phyloP scores from a whole-genome alignment of 108 stramenopile genomes.

The Nitzschia sp. region DNA sequence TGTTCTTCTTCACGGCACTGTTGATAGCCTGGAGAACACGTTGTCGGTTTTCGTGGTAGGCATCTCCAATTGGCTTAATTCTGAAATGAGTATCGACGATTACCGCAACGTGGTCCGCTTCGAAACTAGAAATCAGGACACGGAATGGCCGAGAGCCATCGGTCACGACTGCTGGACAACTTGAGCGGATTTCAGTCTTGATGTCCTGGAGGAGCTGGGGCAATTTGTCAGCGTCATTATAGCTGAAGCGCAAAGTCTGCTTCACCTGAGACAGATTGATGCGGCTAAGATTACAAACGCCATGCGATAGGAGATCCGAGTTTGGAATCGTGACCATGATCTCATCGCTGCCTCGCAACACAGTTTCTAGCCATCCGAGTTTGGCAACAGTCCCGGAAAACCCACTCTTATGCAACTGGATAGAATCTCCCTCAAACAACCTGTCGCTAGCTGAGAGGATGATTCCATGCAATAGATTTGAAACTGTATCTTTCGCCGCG shows the following conservation, averaged over 20 bases:
- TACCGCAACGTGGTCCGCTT: slow-evolving; percentile 57
- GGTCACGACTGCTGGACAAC: slow-evolving; percentile 61
- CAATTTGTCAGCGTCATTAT: slow-evolving; percentile 54
- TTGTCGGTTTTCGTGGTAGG: slow-evolving; percentile 65
- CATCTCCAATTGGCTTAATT: slow-evolving; percentile 52
- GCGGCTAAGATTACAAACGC: slow-evolving; percentile 64
- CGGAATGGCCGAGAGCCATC: slow-evolving; percentile 71
- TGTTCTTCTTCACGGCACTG: slow-evolving; percentile 60
- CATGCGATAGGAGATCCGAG: slow-evolving; percentile 42
- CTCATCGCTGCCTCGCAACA: slow-evolving; percentile 38
- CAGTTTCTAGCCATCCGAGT: slow-evolving; percentile 39
- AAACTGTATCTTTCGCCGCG: slow-evolving; percentile 61
- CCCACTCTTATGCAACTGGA: slow-evolving; percentile 43
- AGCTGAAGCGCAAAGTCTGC: slow-evolving; percentile 56
- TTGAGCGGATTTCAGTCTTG: slow-evolving; percentile 58
- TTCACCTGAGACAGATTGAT: slow-evolving; percentile 61
- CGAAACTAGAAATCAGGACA: slow-evolving; percentile 53
- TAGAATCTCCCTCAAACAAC: slow-evolving; percentile 65
- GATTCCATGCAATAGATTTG: slow-evolving; percentile 61
- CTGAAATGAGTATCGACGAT: slow-evolving; percentile 68
- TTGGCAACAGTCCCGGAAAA: slow-evolving; percentile 20
- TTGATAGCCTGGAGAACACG: slow-evolving; percentile 64
- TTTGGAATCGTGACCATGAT: slow-evolving; percentile 48
- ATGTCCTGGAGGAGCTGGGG: slow-evolving; percentile 55
- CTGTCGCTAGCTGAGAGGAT: slow-evolving; percentile 54